Percentiles rank a stretch among this genome's conserved stretches.
Conservation (phyloP, 2,329 filamentous ascomycete genomes). For the Xylaria sp. region DNA sequence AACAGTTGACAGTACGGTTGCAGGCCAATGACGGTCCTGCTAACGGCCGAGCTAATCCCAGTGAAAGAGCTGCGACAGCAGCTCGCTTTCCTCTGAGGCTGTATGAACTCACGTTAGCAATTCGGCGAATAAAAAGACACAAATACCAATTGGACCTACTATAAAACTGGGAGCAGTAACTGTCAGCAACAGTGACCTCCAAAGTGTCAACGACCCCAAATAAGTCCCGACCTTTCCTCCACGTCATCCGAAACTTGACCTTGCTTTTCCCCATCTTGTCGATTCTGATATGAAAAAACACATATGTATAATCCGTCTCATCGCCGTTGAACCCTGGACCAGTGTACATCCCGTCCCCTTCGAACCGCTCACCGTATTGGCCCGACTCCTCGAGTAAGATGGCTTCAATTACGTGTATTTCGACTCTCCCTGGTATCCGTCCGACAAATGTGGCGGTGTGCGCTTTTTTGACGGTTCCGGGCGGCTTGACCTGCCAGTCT, state of each 20-base stretch:
- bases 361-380: neutral
- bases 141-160: constrained; percentile 12
- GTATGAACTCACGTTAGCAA: neutral
- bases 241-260: constrained; percentile 22
- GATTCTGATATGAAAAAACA: constrained; percentile 14
- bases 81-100: constrained; percentile 15
- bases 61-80: constrained; percentile 1
- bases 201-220: constrained; percentile 3
- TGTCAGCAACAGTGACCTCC: neutral
- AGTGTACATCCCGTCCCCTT: neutral
- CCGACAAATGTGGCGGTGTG: constrained; percentile 11
- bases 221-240: neutral
- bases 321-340: constrained; percentile 11
- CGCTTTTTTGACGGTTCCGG: neutral
- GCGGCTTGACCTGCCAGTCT: constrained; percentile 12
- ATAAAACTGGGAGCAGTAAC: neutral
- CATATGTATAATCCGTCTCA: neutral
- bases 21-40: no score
- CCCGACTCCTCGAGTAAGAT: neutral
- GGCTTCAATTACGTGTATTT: constrained; percentile 4
- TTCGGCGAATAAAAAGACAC: neutral
- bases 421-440: neutral
- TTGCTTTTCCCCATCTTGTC: neutral
- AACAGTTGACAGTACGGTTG: no score
- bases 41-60: neutral